Base-by-base conservation (phyloP, 495 filamentous ascomycete genomes). In the Clavariopsis aquatica region DNA sequence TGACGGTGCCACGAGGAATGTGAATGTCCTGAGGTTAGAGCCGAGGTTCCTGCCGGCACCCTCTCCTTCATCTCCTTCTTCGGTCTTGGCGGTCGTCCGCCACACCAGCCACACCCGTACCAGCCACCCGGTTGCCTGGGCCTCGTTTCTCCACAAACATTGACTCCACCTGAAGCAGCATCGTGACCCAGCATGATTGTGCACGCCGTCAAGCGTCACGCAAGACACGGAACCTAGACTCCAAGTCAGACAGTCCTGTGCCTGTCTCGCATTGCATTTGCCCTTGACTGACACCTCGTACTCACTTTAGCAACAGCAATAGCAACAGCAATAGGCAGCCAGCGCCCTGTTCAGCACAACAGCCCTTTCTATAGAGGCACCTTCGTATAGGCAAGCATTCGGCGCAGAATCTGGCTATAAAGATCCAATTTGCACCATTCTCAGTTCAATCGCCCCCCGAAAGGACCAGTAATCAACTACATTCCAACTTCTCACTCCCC, bases 1-100 rank as follows among this genome's bases (percentile, higher is more conserved):
- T 69, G 60, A 56, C 51, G 19, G 46, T 9, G 23, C 27, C 26
- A 24, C 23, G 62, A 65, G 64, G 64, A 66, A 66, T 66, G 64
- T 65, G 62, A 65, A 38, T 3, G 45, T 60, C 46, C 49, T n/a
- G n/a, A n/a, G 47, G 29, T 12, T 43, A 13, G 45, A 26, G 43
- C n/a, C 4, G 52, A 22, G 49, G 38, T 47, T 58, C 43, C 46
- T 52, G 46, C 26, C 45, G 8, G 17, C n/a, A n/a, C 5, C 31
- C 31, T 28, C 22, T 5, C 19, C 22, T 9, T 24, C 26, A 51
- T 51, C 47, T 28, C 47, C 22, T 28, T 51, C 47, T 28, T 28
- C 2, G 2, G 7, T 9, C 38, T 10, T 43, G 8, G 38, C 38
- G 38, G 2, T 17, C 8, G 3, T 2, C 13, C 38, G 38, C 38